phyloP scores from a whole-genome alignment of 768 basidiomycete species.

The Coprinopsis sp. region DNA sequence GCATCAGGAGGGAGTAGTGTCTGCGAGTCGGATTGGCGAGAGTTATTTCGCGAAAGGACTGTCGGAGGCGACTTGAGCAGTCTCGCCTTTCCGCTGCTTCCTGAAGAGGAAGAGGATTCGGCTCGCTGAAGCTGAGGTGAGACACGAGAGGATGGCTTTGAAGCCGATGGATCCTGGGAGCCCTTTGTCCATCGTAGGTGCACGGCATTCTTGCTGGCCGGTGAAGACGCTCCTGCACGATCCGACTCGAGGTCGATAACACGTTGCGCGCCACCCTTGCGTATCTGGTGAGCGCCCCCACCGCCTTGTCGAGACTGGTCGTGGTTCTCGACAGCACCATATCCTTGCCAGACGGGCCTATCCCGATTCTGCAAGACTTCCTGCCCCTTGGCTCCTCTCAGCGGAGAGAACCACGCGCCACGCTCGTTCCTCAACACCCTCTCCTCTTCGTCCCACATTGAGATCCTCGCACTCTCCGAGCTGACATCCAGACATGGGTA shows the following conservation, averaged over 20 bases:
- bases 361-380: slow-evolving; percentile 34
- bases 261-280: slow-evolving; percentile 17
- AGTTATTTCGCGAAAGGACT: background rate
- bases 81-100: background rate
- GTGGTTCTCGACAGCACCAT: slow-evolving; percentile 46
- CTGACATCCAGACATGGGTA: slow-evolving; percentile 89
- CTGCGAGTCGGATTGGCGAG: slow-evolving; percentile 2
- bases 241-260: slow-evolving; percentile 49
- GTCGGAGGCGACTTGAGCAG: background rate
- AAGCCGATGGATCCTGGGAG: slow-evolving; percentile 4
- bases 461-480: slow-evolving; percentile 58
- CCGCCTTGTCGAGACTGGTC: slow-evolving; percentile 9
- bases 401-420: slow-evolving; percentile 64
- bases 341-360: slow-evolving; percentile 46
- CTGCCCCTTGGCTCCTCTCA: slow-evolving; percentile 43
- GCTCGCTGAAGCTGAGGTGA: slow-evolving; percentile 19
- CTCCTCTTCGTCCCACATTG: slow-evolving; percentile 84
- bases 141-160: slow-evolving; percentile 17
- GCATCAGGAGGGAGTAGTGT: slow-evolving; percentile 61
- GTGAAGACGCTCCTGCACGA: slow-evolving; percentile 19
- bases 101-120: slow-evolving; percentile 14
- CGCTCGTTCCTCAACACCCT: slow-evolving; percentile 72
- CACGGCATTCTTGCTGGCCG: slow-evolving; percentile 29
- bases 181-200: slow-evolving; percentile 42
- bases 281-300: slow-evolving; percentile 12